Evolutionary conservation across 2,329 filamentous ascomycete species (phyloP), one percentile per base, ranked within the genome.

Genomic region (Clonostachys sp.): DNA sequence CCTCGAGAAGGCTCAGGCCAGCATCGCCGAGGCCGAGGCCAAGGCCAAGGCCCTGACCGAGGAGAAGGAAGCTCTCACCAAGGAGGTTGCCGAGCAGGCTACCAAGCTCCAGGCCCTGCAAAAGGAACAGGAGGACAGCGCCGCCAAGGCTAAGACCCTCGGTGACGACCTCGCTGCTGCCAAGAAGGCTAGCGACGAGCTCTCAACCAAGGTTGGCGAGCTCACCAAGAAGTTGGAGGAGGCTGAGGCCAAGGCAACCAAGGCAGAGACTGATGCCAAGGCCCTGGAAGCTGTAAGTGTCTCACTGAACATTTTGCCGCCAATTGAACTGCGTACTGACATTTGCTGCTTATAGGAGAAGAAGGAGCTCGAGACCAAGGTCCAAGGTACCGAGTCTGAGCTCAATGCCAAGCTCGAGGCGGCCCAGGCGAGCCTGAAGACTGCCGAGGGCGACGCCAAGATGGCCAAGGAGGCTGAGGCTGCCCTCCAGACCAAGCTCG

Each of bases 241-340:
- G 44, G 66, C 66, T 5, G 60, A 68, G 48, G 56, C 62, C 47
- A 67, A 68, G 52, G 62, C 62, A 5, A 56, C 61, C 20, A 64
- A 70, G 55, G 61, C 62, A 12, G 59, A 65, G 24, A 65, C 66
- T 17, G 60, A 69, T 44, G 57, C 74, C 8, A 57, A 63, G 45
- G 50, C 58, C 33, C 57, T 59, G 2, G 53, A 65, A 41, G 52
- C 54, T 24, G 66, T 69, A 61, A 53, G 62, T 46, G 24, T 38
- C 3, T 36, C 40, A 39, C 14, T 39, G 10, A 8, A n/a, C 17
- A 41, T 36, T 24, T 18, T 33, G 16, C 12, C 7, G 17, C 2
- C 6, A 5, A 12, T 18, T 16, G 14, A 9, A 34, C 6, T 30
- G 8, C 9, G 5, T 12, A 39, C 36, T 39, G 17, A 39, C 36